Evolutionary conservation across 192 early-diverging fungal species (phyloP).

Genomic region (Coemansia sp.): DNA sequence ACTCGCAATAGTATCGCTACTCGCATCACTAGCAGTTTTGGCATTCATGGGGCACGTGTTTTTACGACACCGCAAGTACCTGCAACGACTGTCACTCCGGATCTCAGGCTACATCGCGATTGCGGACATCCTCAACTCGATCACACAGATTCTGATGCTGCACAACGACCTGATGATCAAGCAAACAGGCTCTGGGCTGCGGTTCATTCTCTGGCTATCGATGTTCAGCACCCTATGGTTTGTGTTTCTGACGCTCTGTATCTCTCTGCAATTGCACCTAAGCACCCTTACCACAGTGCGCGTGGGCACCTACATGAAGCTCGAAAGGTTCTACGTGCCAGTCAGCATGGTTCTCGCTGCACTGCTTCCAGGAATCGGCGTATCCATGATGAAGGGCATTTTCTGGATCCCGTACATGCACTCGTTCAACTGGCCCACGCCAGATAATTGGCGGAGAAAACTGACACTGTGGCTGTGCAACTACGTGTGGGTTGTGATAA

Average conservation of each 20-base stretch:
- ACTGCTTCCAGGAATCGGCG: slow-evolving; percentile 28
- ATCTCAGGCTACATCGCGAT: slow-evolving; percentile 36
- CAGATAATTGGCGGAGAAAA: slow-evolving; percentile 1
- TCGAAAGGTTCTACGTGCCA: slow-evolving; percentile 34
- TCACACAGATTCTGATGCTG: slow-evolving; percentile 24
- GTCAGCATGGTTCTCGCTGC: slow-evolving; percentile 19
- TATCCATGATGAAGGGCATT: slow-evolving; percentile 27
- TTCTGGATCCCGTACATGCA: slow-evolving; percentile 42
- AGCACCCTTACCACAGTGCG: slow-evolving; percentile 45
- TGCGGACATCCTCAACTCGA: slow-evolving; percentile 17
- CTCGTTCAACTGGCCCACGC: slow-evolving; percentile 38
- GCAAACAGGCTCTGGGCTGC: slow-evolving; percentile 14
- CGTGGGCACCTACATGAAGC: slow-evolving; percentile 29
- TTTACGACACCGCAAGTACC: slow-evolving; percentile 21
- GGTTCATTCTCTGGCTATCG: slow-evolving; percentile 38
- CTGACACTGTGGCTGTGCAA: slow-evolving; percentile 46
- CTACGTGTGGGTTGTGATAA: slow-evolving; percentile 35
- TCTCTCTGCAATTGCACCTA: slow-evolving; percentile 44
- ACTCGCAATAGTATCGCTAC: slow-evolving; percentile 26
- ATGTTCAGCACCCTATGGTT: slow-evolving; percentile 32
- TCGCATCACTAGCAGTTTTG: slow-evolving; percentile 22
- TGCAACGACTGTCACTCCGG: slow-evolving; percentile 36
- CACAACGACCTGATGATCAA: slow-evolving; percentile 39
- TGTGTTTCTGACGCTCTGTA: slow-evolving; percentile 36
- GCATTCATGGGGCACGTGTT: slow-evolving; percentile 12